Evolutionary conservation across 345 rosid genomes (phyloP).

Genomic region (Hirschfeldia incana): DNA sequence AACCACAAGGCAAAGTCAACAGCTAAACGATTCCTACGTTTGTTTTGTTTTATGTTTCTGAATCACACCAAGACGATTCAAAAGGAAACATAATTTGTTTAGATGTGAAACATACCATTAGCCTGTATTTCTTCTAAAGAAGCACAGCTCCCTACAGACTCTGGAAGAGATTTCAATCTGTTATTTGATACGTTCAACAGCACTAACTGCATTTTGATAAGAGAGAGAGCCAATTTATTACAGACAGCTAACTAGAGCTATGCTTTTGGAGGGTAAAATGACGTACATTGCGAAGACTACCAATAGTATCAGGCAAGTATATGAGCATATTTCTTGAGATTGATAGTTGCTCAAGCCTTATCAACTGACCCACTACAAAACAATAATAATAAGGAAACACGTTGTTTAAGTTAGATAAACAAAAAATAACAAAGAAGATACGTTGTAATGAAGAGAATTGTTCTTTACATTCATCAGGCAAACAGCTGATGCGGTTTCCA

Average conservation of each 20-base stretch:
- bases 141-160: conserved; percentile 91
- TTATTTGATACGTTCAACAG: conserved; percentile 87
- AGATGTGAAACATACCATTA: conserved; percentile 53
- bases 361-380: conserved; percentile 88
- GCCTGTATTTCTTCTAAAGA: conserved; percentile 92
- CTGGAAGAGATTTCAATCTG: conserved; percentile 85
- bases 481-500: conserved; percentile 69
- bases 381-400: neutral
- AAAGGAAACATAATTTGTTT: too few species aligned
- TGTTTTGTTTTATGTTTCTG: too few species aligned
- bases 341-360: conserved; percentile 83
- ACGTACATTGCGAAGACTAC: conserved; percentile 95
- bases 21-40: neutral
- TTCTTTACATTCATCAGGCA: conserved; percentile 99
- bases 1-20: neutral
- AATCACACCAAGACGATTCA: too few species aligned
- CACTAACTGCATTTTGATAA: conserved; percentile 57
- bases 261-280: neutral
- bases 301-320: conserved; percentile 86
- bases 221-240: neutral
- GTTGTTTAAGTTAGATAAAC: neutral
- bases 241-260: neutral
- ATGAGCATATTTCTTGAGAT: conserved; percentile 72
- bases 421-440: too few species aligned
- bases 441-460: conserved; percentile 38